Evolutionary conservation across 768 basidiomycete genomes (phyloP), one percentile per base, ranked within the genome.

Genomic region (Paxillus ammoniavirescens): DNA sequence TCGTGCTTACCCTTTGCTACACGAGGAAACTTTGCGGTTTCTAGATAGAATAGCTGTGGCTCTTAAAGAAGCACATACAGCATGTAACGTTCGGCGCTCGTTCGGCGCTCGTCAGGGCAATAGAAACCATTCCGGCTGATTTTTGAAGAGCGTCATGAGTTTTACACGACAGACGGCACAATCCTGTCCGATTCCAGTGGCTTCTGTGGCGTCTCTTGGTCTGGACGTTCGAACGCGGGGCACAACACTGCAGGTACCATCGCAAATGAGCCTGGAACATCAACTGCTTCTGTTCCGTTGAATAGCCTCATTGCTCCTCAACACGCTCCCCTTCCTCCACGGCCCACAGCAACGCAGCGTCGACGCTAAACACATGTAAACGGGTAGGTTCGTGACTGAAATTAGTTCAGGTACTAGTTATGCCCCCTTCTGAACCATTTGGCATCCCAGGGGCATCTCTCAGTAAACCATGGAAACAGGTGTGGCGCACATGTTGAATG

Each of bases 291-390:
- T 40, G n/a, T 28, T 28, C 26, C 28, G 37, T 40, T 28, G n/a
- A 14, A 21, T 35, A 35, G 46, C 46, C 46, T 47, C 46, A 14
- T 21, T 36, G 28, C 18, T 26, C 42, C 48, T 47, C 2, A 38
- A 7, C 38, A 14, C 12, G 35, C 37, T 38, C 37, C 37, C n/a
- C n/a, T n/a, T 15, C 14, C 13, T 9, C 12, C 2, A 5, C 10
- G 21, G 26, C 23, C 53, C 41, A 56, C 59, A 55, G 54, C 53
- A 60, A 23, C 49, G 4, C 18, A 56, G 38, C 48, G 48, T 17
- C 26, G 17, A 30, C 28, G 8, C 40, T 18, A 40, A 38, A 30
- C 23, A 30, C 30, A 8, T 12, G 23, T 7, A 30, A 26, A 21
- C 43, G 9, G 28, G 43, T 15, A 49, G 28, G 12, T 38, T 31